Percentiles rank a stretch among this genome's conserved stretches.
These are phyloP conservation scores for Podaxis carcinomalis DNA, from an alignment of 768 basidiomycete species.

Conservation along the genomic window DNA sequence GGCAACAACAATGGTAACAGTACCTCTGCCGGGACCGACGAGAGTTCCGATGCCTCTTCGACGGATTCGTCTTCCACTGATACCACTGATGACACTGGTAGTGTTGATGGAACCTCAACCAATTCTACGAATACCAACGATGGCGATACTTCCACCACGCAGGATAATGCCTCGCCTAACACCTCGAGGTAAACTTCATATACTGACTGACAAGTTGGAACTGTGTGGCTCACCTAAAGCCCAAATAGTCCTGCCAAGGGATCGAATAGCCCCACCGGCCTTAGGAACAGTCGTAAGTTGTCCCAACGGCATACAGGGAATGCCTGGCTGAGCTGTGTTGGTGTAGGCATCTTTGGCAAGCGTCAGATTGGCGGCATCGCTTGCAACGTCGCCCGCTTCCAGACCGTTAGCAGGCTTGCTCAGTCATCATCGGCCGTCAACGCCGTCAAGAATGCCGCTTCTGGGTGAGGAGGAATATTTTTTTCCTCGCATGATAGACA, in stretches of 20 bases:
- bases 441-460: conserved; percentile 10
- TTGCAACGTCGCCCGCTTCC: conserved; percentile 24
- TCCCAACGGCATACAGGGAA: background rate
- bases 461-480: conserved; percentile 11
- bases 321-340: background rate
- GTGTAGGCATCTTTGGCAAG: conserved; percentile 7
- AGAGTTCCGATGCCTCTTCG: background rate
- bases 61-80: background rate
- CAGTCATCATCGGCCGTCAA: conserved; percentile 2
- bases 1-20: too few relatives aligned
- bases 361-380: conserved; percentile 10
- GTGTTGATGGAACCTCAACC: background rate
- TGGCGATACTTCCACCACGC: background rate
- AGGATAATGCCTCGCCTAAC: background rate
- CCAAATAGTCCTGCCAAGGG: background rate
- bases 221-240: background rate
- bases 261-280: background rate
- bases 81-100: background rate
- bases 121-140: background rate
- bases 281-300: conserved; percentile 6
- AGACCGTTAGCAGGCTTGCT: conserved; percentile 21
- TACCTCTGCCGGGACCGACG: background rate
- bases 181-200: background rate
- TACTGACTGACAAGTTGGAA: background rate
- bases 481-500: background rate